Percentiles rank a stretch among this genome's conserved stretches.
phyloP scores from a whole-genome alignment of 192 early-diverging fungal genomes.

The Mortierella alpina region DNA sequence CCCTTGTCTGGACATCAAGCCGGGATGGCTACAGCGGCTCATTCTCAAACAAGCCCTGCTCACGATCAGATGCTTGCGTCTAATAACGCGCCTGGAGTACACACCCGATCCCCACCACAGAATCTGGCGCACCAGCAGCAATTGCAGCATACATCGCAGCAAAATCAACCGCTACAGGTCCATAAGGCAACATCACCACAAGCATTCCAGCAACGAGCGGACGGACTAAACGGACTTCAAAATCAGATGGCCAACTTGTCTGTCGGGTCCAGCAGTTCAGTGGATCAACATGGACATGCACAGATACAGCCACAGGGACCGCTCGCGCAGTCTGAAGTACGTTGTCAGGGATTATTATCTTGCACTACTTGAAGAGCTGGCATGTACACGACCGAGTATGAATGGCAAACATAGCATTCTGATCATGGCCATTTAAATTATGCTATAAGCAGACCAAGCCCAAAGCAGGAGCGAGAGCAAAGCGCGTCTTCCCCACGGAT shows the following conservation, averaged over 20 bases:
- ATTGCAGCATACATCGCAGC: constrained; percentile 14
- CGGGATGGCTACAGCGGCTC: constrained; percentile 8
- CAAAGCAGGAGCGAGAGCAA: constrained; percentile 42
- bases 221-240: constrained; percentile 11
- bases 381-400: not conserved
- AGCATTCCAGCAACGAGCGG: constrained; percentile 3
- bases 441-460: constrained; percentile 10
- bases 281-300: constrained; percentile 7
- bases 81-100: constrained; percentile 20
- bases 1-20: constrained; percentile 15
- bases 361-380: not conserved
- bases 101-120: constrained; percentile 16
- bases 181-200: constrained; percentile 15
- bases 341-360: not conserved
- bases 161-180: constrained; percentile 7
- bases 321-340: constrained; percentile 29
- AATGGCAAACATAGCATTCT: not conserved
- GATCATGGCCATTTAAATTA: not conserved
- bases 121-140: constrained; percentile 4
- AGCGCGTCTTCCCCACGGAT: constrained; percentile 40
- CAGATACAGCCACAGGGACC: constrained; percentile 15
- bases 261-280: constrained; percentile 6
- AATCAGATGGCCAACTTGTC: constrained; percentile 36
- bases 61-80: constrained; percentile 22
- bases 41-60: not conserved